Base-by-base conservation (phyloP, 176 grass and related monocot genomes). In the Typha latifolia region DNA sequence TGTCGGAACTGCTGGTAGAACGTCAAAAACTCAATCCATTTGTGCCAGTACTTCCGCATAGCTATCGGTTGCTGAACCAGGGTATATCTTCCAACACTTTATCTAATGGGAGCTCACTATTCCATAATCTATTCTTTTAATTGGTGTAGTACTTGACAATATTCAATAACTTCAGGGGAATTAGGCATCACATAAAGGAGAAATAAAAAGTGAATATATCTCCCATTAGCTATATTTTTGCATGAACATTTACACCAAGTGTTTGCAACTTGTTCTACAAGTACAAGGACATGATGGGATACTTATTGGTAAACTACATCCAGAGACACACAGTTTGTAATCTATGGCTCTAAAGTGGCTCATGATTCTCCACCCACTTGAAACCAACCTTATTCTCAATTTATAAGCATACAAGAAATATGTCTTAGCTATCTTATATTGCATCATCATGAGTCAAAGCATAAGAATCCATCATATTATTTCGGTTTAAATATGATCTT, bases 21-120 rank as follows among this genome's bases (percentile, higher is more conserved):
- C 69, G 63, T 70, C 80, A 82, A 61, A 82, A 72, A 49, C 62
- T 77, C 47, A 49, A 14, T 11, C 80, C 80, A 21, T 82, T 82
- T 72, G 43, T 77, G 53, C 62, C 29, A 62, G 62, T 68, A 49
- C 63, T 77, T 56, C 73, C 73, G 32, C 56, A 71, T 64, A 47
- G 73, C 32, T 82, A 66, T 62, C 62, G 67, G 0, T 72, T 82
- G 73, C 49, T 82, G 48, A 82, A 52, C 74, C 80, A 82, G 55
- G 80, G 73, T 82, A 47, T 53, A 49, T 37, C 13, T 20, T 4
- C 51, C 12, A 0, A n/a, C 32, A 2, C 53, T 9, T 16, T 2
- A 59, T 16, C 53, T 59, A 59, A 8, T 0, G n/a, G 15, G 4
- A 43, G 5, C 10, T 59, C 18, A 11, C 16, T 16, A 22, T 59